These are phyloP conservation scores for Dioszegia hungarica DNA, from an alignment of 768 basidiomycete genomes.

Conservation along the genomic window DNA sequence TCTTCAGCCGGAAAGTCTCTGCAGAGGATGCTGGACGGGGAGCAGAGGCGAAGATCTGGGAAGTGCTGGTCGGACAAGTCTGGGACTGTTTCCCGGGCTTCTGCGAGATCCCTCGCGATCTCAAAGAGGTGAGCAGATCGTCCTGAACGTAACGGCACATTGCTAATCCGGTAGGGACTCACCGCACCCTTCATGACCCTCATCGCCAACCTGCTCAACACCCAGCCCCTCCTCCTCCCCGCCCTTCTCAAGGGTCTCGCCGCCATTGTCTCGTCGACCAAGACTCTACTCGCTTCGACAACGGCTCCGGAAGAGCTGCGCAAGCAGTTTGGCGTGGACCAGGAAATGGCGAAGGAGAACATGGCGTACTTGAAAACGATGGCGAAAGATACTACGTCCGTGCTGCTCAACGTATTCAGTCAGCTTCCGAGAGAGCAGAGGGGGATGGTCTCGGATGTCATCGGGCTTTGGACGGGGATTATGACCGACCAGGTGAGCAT, in stretches of 20 bases:
- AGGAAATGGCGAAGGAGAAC: constrained; percentile 62
- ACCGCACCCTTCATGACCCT: constrained; percentile 74
- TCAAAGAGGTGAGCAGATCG: constrained; percentile 58
- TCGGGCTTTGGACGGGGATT: constrained; percentile 77
- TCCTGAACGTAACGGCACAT: neutral
- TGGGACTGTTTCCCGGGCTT: constrained; percentile 91
- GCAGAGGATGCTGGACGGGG: constrained; percentile 60
- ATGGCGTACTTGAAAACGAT: constrained; percentile 68
- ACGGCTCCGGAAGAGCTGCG: constrained; percentile 49
- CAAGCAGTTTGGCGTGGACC: constrained; percentile 55
- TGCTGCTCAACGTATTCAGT: constrained; percentile 94
- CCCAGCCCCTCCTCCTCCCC: constrained; percentile 75
- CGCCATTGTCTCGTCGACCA: constrained; percentile 73
- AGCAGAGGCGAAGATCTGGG: constrained; percentile 92
- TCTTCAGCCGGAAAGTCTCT: constrained; percentile 81
- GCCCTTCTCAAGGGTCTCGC: constrained; percentile 77
- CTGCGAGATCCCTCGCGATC: constrained; percentile 72
- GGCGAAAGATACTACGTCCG: constrained; percentile 85
- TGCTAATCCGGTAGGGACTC: constrained; percentile 57
- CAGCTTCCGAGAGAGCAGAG: constrained; percentile 69
- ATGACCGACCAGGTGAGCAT: constrained; percentile 63
- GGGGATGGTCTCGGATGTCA: constrained; percentile 78
- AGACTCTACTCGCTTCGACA: constrained; percentile 54
- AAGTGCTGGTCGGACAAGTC: constrained; percentile 83
- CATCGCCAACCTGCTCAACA: constrained; percentile 88